phyloP scores from a whole-genome alignment of 495 filamentous ascomycete genomes.

The Letharia columbiana region DNA sequence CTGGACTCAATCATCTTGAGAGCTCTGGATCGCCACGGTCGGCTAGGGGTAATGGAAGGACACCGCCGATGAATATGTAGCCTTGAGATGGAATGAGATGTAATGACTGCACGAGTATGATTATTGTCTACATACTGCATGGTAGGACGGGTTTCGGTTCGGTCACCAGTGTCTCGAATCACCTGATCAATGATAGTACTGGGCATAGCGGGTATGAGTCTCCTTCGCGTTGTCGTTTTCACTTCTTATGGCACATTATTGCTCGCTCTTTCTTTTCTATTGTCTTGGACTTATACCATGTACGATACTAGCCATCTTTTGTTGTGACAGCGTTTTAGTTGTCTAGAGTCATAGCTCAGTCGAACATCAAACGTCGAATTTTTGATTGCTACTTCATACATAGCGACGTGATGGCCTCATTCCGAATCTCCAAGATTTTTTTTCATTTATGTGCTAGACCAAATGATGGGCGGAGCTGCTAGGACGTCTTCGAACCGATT shows the following conservation, averaged over 20 bases:
- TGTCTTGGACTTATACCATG: slow-evolving; percentile 9
- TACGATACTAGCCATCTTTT: slow-evolving; percentile 7
- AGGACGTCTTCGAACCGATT: no score
- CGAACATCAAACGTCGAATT: neutral
- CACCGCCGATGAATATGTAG: neutral
- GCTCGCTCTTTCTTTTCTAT: neutral
- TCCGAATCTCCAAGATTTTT: no score
- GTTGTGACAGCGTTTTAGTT: neutral
- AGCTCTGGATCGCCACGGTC: slow-evolving; percentile 15
- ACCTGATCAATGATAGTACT: neutral
- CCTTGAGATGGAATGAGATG: neutral
- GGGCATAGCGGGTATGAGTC: neutral
- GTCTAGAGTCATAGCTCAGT: neutral
- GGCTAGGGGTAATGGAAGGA: neutral
- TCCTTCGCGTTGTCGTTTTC: neutral
- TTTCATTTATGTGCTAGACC: no score
- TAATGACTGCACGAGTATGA: slow-evolving; percentile 8
- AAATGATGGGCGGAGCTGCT: no score
- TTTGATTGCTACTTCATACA: neutral
- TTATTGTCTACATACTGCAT: neutral
- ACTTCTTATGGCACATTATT: slow-evolving; percentile 1
- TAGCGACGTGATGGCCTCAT: neutral
- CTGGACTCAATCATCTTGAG: slow-evolving; percentile 19
- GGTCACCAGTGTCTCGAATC: neutral
- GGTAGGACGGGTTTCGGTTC: neutral